phyloP scores from a whole-genome alignment of 2,329 filamentous ascomycete genomes.

The Colletotrichum falcatum region DNA sequence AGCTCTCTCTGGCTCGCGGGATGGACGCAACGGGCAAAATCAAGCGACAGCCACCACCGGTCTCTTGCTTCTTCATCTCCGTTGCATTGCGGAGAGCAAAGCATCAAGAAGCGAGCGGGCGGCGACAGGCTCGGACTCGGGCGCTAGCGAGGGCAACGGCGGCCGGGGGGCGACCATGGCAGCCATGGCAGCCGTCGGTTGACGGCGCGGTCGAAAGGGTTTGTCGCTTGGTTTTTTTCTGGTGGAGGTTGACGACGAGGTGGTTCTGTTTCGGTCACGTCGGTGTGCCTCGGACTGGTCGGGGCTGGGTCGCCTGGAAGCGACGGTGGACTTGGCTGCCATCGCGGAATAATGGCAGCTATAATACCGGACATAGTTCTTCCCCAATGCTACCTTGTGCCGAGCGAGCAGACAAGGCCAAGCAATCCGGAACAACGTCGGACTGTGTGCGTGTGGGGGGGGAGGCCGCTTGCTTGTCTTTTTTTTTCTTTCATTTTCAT shows the following conservation, averaged over 20 bases:
- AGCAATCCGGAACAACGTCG: slow-evolving; percentile 25
- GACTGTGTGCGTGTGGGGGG: slow-evolving; percentile 32
- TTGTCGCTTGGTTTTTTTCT: neutral
- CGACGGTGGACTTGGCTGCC: no score
- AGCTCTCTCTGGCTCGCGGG: slow-evolving; percentile 3
- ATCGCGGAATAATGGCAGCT: slow-evolving; percentile 37
- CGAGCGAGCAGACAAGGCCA: neutral
- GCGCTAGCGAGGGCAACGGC: neutral
- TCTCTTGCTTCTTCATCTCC: neutral
- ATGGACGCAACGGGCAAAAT: neutral
- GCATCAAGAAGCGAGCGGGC: neutral
- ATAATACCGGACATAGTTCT: neutral
- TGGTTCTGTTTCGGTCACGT: slow-evolving; percentile 9
- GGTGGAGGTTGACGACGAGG: slow-evolving; percentile 1
- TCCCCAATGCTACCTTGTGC: slow-evolving; percentile 12
- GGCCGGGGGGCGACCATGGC: neutral
- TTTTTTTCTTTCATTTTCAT: no score
- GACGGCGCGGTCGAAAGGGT: neutral
- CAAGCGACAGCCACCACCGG: no score
- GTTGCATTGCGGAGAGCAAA: neutral
- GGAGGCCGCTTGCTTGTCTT: slow-evolving; percentile 19
- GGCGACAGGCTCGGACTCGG: neutral
- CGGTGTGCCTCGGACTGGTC: slow-evolving; percentile 13
- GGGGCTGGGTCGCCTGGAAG: slow-evolving; percentile 11
- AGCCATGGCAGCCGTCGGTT: no score